Evolutionary conservation across 352 stramenopile species (phyloP).

Genomic region (Globisporangium acanthophoron): DNA sequence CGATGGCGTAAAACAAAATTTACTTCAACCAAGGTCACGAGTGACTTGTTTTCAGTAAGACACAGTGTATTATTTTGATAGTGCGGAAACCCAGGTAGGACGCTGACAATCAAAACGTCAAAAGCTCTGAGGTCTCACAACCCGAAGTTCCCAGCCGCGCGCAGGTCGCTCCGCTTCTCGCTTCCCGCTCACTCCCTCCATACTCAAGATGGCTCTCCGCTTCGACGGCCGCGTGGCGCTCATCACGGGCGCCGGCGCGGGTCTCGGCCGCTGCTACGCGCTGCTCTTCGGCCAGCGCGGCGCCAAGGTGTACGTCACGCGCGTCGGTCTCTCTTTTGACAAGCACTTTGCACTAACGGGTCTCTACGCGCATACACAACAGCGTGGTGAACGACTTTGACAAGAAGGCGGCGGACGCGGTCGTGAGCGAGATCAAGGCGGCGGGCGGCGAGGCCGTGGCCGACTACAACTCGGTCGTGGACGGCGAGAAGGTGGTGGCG

Average conservation of each 20-base stretch:
- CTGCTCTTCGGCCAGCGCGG: conserved; percentile 65
- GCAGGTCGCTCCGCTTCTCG: not conserved
- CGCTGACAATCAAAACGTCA: not conserved
- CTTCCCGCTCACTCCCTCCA: conserved; percentile 4
- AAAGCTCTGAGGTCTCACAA: conserved; percentile 4
- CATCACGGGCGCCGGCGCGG: conserved; percentile 67
- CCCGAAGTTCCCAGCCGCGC: conserved; percentile 1
- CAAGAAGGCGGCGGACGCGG: conserved; percentile 56
- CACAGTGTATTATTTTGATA: not conserved
- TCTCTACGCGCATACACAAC: conserved; percentile 15
- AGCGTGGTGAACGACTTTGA: conserved; percentile 80
- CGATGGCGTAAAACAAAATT: conserved; percentile 2
- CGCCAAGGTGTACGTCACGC: conserved; percentile 70
- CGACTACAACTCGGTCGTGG: conserved; percentile 84
- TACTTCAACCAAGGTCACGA: not conserved
- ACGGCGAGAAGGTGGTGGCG: conserved; percentile 77
- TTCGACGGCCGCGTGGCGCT: conserved; percentile 76
- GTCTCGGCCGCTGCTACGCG: conserved; percentile 73
- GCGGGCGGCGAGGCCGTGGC: conserved; percentile 58
- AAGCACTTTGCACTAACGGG: no score
- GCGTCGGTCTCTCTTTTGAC: not conserved
- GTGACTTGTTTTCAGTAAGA: not conserved
- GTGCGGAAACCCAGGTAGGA: not conserved
- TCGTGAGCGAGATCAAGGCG: conserved; percentile 76
- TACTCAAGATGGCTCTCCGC: conserved; percentile 40